phyloP scores from a whole-genome alignment of 306 rosid species.

The Dryas alaskensis region DNA sequence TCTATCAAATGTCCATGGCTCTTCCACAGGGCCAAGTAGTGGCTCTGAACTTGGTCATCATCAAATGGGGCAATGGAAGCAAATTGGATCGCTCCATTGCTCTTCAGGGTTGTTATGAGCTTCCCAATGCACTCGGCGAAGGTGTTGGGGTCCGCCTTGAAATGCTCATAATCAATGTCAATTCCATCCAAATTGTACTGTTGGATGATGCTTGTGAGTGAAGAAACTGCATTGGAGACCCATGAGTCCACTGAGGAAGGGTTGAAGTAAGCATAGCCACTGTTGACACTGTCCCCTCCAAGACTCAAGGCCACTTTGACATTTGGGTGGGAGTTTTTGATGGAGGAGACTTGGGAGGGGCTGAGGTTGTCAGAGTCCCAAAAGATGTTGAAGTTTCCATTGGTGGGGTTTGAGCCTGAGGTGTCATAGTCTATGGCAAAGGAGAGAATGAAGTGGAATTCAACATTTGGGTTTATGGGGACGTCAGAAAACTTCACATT shows the following conservation, averaged over 20 bases:
- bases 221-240: constrained; percentile 74
- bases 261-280: constrained; percentile 34
- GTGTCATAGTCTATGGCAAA: constrained; percentile 71
- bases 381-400: constrained; percentile 62
- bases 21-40: constrained; percentile 69
- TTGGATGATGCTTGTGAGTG: constrained; percentile 65
- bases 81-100: constrained; percentile 45
- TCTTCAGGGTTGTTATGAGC: constrained; percentile 51
- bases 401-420: constrained; percentile 59
- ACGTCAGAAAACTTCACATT: constrained; percentile 61
- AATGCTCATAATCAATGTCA: constrained; percentile 77
- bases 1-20: constrained; percentile 59
- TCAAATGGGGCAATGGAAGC: constrained; percentile 85
- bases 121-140: constrained; percentile 63
- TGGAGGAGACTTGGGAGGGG: constrained; percentile 62
- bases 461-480: constrained; percentile 52
- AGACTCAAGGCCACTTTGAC: constrained; percentile 71
- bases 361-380: constrained; percentile 64
- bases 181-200: constrained; percentile 61
- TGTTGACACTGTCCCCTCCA: constrained; percentile 57
- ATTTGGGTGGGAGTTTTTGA: constrained; percentile 49
- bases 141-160: constrained; percentile 49
- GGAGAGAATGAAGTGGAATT: constrained; percentile 76
- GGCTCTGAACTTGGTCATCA: constrained; percentile 55
- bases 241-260: constrained; percentile 67